Conservation (phyloP, 495 filamentous ascomycete genomes). For the Neurospora sp. region DNA sequence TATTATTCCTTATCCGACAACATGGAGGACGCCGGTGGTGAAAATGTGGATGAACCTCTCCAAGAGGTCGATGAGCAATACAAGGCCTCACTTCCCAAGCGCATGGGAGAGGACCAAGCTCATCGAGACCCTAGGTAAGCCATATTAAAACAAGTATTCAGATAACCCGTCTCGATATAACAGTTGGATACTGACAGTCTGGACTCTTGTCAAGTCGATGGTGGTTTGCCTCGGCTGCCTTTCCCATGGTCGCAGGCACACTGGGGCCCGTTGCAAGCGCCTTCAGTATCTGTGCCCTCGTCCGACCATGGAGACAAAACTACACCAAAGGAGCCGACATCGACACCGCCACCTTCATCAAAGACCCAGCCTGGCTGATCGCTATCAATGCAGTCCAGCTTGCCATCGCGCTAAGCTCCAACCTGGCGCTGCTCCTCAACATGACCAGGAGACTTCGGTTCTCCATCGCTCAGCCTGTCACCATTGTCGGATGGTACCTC, state of each 20-base stretch:
- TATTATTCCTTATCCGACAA: neutral
- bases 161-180: neutral
- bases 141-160: neutral
- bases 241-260: slow-evolving; percentile 72
- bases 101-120: slow-evolving; percentile 19
- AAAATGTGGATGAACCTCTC: slow-evolving; percentile 14
- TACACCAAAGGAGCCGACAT: slow-evolving; percentile 39
- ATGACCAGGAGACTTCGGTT: slow-evolving; percentile 76
- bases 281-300: slow-evolving; percentile 71
- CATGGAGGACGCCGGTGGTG: slow-evolving; percentile 23
- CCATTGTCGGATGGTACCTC: slow-evolving; percentile 49
- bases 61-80: slow-evolving; percentile 6
- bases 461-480: slow-evolving; percentile 64
- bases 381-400: slow-evolving; percentile 69
- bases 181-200: neutral
- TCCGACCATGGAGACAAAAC: slow-evolving; percentile 60
- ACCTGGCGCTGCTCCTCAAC: slow-evolving; percentile 67
- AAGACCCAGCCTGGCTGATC: slow-evolving; percentile 64
- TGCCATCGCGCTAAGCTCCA: slow-evolving; percentile 57
- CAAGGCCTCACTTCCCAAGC: slow-evolving; percentile 9
- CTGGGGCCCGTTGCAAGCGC: slow-evolving; percentile 74
- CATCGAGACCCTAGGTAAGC: slow-evolving; percentile 48
- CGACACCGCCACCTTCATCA: slow-evolving; percentile 41
- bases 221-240: slow-evolving; percentile 80
- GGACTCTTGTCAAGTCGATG: slow-evolving; percentile 43